Percentiles rank a stretch among this genome's conserved stretches.
Evolutionary conservation across 306 rosid species (phyloP).

Genomic region (Cotoneaster glaucophyllus): DNA sequence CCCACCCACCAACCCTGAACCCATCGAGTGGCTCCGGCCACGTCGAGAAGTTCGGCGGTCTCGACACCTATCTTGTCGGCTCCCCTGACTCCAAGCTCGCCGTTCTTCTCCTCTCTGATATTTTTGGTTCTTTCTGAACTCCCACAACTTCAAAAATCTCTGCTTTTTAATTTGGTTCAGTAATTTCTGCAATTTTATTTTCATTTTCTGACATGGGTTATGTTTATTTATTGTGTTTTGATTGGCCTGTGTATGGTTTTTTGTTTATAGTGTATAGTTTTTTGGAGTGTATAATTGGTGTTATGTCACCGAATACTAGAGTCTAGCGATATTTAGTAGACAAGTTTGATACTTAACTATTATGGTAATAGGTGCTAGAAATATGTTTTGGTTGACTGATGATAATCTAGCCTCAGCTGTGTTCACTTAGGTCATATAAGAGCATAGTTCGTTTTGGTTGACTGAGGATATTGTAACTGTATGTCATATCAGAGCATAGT

Average conservation of each 20-base stretch:
- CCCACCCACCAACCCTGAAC: conserved; percentile 53
- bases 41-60: conserved; percentile 40
- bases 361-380: no score
- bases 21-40: conserved; percentile 47
- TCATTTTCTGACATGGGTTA: background rate
- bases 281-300: no score
- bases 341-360: no score
- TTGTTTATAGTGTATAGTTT: background rate
- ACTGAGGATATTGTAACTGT: no score
- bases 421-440: no score
- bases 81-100: conserved; percentile 45
- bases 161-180: background rate
- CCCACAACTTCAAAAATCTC: background rate
- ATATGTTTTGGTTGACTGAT: no score
- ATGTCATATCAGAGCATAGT: no score
- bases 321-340: no score
- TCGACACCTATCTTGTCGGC: conserved; percentile 43
- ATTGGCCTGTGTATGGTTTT: background rate
- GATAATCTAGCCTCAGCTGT: no score
- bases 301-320: no score
- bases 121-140: conserved; percentile 26
- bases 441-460: no score
- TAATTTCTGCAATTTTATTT: no score
- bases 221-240: background rate
- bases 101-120: conserved; percentile 49